Percentiles rank a stretch among this genome's conserved stretches.
Conservation (phyloP, 2,329 filamentous ascomycete genomes). For the Tothia fuscella region DNA sequence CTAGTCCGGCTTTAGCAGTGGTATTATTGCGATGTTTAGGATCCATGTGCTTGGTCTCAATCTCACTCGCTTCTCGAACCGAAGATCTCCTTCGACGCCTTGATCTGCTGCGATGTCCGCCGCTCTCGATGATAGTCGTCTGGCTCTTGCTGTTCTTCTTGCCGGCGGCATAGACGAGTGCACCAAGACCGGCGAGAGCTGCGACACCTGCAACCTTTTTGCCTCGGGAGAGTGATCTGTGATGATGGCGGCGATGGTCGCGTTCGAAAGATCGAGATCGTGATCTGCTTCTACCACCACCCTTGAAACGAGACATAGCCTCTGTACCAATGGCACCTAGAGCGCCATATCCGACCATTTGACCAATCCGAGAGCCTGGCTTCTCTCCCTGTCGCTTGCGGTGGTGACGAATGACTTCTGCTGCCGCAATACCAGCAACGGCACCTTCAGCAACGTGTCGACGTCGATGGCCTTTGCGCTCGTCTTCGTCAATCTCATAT, state of each 20-base stretch:
- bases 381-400: slow-evolving; percentile 44
- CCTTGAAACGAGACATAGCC: slow-evolving; percentile 34
- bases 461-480: slow-evolving; percentile 36
- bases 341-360: slow-evolving; percentile 47
- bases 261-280: slow-evolving; percentile 30
- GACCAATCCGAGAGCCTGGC: slow-evolving; percentile 38
- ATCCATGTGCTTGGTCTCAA: slow-evolving; percentile 28
- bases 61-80: slow-evolving; percentile 16
- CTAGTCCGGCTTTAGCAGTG: slow-evolving; percentile 50
- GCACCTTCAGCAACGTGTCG: slow-evolving; percentile 52
- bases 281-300: slow-evolving; percentile 35
- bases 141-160: slow-evolving; percentile 35
- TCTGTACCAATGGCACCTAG: slow-evolving; percentile 50
- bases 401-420: slow-evolving; percentile 47
- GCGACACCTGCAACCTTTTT: slow-evolving; percentile 45
- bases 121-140: slow-evolving; percentile 23
- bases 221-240: slow-evolving; percentile 25
- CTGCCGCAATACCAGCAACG: slow-evolving; percentile 47
- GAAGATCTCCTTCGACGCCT: slow-evolving; percentile 26
- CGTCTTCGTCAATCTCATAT: slow-evolving; percentile 27
- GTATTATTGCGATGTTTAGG: slow-evolving; percentile 44
- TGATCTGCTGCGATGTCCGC: slow-evolving; percentile 36
- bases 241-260: slow-evolving; percentile 16
- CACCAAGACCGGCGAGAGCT: slow-evolving; percentile 48
- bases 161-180: slow-evolving; percentile 41